Base-by-base conservation (phyloP, 768 basidiomycete genomes). In the Glaciozyma antarctica region DNA sequence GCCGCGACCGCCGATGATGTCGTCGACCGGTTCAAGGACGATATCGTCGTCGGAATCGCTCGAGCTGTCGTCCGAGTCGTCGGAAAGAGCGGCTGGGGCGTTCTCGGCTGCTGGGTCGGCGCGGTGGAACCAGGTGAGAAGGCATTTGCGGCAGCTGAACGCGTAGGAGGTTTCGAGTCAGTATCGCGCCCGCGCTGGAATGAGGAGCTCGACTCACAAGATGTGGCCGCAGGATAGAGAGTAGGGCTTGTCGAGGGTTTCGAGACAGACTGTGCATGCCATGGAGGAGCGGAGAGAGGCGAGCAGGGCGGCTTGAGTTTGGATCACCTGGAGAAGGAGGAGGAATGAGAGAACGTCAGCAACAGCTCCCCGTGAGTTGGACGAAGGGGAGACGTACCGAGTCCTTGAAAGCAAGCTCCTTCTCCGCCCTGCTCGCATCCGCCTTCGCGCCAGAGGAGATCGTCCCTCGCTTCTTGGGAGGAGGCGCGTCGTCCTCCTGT, bases 171-270 rank as follows among this genome's bases (percentile, higher is more conserved):
- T 24, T 22, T 51, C 54, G 10, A 57, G 22, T 10, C 17, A 41
- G 30, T 8, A 48, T 16, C 30, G 32, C 38, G 34, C 38, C 30
- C 28, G 2, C 24, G 41, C 44, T 21, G 55, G 34, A 17, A 56
- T 8, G 45, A 44, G 6, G 38, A 21, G 2, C 43, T 2, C 16
- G 13, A 60, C 65, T 24, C 21, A 71, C 65, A 65, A 67, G 53
- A 71, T 64, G 55, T 71, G 69, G 4, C 69, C 69, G 60, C 69
- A 71, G 1, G 53, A 61, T 19, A 71, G 64, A n/a, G 69, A 54
- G 55, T 63, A 61, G 0, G 69, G 69, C 26, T 54, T 60, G 38
- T 67, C 66, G 61, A 71, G 66, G 16, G 59, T 47, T 41, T 71
- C 69, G 49, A 67, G 63, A 49, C 69, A 71, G 59, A 71, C 62